Conservation (phyloP, 148 eudicot genomes). For the Dysphania ambrosioides region DNA sequence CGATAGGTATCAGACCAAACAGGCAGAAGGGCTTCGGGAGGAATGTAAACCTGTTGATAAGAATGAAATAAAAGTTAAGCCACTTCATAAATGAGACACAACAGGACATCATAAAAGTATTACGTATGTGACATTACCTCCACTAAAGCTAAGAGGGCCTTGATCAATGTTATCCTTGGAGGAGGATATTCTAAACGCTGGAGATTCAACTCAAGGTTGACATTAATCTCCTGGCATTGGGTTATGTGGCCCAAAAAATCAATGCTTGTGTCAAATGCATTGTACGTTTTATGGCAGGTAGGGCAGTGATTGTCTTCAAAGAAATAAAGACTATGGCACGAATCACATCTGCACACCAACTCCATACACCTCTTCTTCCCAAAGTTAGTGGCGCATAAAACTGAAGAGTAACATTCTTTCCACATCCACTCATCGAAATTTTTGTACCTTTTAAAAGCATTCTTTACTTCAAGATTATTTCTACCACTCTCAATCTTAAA, state of each 20-base stretch:
- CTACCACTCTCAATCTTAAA: conserved; percentile 51
- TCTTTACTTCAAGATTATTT: conserved; percentile 42
- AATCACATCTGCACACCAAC: conserved; percentile 50
- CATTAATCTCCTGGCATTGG: conserved; percentile 45
- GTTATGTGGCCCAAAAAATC: conserved; percentile 42
- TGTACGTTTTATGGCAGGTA: conserved; percentile 42
- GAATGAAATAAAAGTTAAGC: not conserved
- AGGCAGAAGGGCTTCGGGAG: conserved; percentile 64
- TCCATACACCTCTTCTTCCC: conserved; percentile 50
- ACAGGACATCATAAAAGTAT: not conserved
- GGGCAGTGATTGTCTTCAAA: conserved; percentile 57
- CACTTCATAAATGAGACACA: not conserved
- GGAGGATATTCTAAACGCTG: conserved; percentile 38
- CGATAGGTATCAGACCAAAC: conserved; percentile 65
- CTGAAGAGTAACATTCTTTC: conserved; percentile 50
- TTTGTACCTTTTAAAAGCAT: conserved; percentile 44
- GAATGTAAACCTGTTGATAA: conserved; percentile 58
- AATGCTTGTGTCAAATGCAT: conserved; percentile 21
- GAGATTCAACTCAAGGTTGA: conserved; percentile 23
- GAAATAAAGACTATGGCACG: conserved; percentile 45
- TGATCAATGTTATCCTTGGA: conserved; percentile 59
- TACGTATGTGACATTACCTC: conserved; percentile 44
- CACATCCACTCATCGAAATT: conserved; percentile 78
- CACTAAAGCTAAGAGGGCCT: conserved; percentile 49
- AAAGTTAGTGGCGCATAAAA: conserved; percentile 48